Conservation (phyloP, 73 alveolate genomes). For the Paramecium bursaria region DNA sequence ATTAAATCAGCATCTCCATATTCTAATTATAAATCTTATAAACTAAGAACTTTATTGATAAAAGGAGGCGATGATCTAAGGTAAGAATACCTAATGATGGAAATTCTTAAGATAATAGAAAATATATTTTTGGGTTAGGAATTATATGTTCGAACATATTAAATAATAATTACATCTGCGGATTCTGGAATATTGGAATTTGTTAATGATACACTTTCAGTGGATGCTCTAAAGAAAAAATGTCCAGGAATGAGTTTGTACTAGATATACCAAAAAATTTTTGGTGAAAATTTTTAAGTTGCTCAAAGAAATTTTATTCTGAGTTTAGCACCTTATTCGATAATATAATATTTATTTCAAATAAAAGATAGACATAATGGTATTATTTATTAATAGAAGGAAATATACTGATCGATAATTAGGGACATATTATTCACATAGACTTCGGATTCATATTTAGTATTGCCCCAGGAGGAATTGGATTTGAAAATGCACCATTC, state of each 20-base stretch:
- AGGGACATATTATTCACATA: constrained; percentile 97
- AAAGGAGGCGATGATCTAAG: constrained; percentile 91
- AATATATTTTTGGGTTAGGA: constrained; percentile 75
- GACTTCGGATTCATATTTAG: constrained; percentile 98
- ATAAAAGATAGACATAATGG: constrained; percentile 99
- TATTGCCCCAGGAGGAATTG: constrained; percentile 94
- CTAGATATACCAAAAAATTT: constrained; percentile 76
- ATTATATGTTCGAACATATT: constrained; percentile 82
- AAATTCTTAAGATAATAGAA: constrained; percentile 80
- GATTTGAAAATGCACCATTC: constrained; percentile 96
- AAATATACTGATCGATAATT: constrained; percentile 94
- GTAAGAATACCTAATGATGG: constrained; percentile 89
- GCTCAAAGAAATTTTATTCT: constrained; percentile 56
- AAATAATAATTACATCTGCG: constrained; percentile 82
- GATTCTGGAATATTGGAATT: constrained; percentile 90
- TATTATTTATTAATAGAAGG: no score
- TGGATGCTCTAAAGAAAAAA: constrained; percentile 86
- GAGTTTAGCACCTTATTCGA: constrained; percentile 43
- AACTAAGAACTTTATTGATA: constrained; percentile 78
- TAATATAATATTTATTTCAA: constrained; percentile 92
- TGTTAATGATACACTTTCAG: constrained; percentile 80
- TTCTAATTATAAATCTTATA: constrained; percentile 77
- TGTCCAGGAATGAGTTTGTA: constrained; percentile 72
- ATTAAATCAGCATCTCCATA: constrained; percentile 70
- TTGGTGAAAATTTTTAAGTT: constrained; percentile 70